Base-by-base conservation (phyloP, 78 protist species). In the Isochrysis galbana region DNA sequence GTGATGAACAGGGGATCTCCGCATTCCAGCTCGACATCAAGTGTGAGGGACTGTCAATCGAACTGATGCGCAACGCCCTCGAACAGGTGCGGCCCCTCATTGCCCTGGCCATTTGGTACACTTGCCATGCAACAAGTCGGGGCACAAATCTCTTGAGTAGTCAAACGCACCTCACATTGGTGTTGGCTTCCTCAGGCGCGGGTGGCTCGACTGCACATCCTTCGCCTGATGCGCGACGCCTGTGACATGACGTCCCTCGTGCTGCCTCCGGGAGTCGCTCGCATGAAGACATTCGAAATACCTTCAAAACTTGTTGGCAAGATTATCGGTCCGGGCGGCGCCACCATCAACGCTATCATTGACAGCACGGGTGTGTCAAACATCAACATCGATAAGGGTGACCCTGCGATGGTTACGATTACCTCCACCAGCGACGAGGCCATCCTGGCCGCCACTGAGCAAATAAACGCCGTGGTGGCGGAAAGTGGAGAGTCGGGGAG, bases 11-110 rank as follows among this genome's bases (percentile, higher is more conserved):
- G 54, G 94, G 91, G 10, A 44, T 92, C 87, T n/a, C 94, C 29
- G 89, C 94, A 17, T 44, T 92, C 41, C 94, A 90, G 93, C 91
- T 92, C 44, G 94, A 92, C 91, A 86, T 92, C 91, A 92, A 92
- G 69, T 90, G 92, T 70, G 87, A 90, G 87, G 92, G 90, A 14
- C 61, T 86, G 46, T 29, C 17, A n/a, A 0, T 86, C 21, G n/a
- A 45, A 70, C 70, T 48, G 42, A 36, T 48, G 42, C n/a, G 74
- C 22, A 0, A 22, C 21, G 70, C 70, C 14, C 70, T 48, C 45
- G 47, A 45, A 4, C 87, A 80, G 87, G 87, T 54, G 34, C 54
- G 5, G 48, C n/a, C n/a, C n/a, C n/a, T n/a, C n/a, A n/a, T n/a
- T n/a, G n/a, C n/a, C n/a, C n/a, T n/a, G n/a, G n/a, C n/a, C n/a